Percentiles rank a stretch among this genome's conserved stretches.
Conservation (phyloP, 768 basidiomycete species). For the Lactarius sanguifluus region DNA sequence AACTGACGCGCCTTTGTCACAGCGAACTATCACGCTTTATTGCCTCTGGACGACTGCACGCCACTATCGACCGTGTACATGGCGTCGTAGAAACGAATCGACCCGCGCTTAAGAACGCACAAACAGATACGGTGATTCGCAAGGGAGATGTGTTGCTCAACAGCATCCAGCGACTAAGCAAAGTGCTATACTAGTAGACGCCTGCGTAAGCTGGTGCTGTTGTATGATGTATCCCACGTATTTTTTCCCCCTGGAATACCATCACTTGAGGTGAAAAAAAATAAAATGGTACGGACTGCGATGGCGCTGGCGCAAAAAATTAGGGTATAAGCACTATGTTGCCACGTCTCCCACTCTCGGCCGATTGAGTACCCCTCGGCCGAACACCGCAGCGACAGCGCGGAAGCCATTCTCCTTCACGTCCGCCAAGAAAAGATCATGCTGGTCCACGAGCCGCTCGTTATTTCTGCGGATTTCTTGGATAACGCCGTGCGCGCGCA, state of each 20-base stretch:
- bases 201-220: not conserved
- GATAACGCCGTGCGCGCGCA: constrained; percentile 81
- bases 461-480: constrained; percentile 89
- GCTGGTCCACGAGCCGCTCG: constrained; percentile 76
- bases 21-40: constrained; percentile 94
- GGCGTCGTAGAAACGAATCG: constrained; percentile 92
- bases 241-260: not conserved
- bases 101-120: constrained; percentile 70
- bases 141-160: constrained; percentile 89
- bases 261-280: not conserved
- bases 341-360: constrained; percentile 28
- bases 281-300: too few relatives aligned
- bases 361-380: constrained; percentile 57
- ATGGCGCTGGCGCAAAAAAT: not conserved
- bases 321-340: constrained; percentile 3
- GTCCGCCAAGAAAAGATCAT: constrained; percentile 75
- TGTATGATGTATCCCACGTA: constrained; percentile 10
- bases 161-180: constrained; percentile 84
- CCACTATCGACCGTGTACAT: constrained; percentile 92
- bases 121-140: constrained; percentile 91
- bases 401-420: constrained; percentile 69
- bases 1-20: constrained; percentile 17
- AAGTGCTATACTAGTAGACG: constrained; percentile 66
- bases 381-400: constrained; percentile 68
- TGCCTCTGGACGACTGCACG: constrained; percentile 78